Conservation (phyloP, 1,284 basidiomycete species). For the Fomitopsis pinicola region DNA sequence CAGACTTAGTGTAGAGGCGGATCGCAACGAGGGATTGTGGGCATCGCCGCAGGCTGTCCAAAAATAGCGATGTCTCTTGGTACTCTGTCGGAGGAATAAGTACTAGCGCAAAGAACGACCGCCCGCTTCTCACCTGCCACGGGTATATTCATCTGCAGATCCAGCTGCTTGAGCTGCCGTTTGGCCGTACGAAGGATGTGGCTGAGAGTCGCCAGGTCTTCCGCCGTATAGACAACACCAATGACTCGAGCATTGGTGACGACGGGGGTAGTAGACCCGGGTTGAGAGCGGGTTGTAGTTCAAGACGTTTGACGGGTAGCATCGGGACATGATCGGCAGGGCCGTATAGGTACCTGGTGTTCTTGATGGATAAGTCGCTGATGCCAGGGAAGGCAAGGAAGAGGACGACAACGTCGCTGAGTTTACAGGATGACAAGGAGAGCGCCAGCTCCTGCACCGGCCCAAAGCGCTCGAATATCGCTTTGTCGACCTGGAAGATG, state of each 20-base stretch:
- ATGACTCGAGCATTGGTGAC: neutral
- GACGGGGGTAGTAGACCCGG: neutral
- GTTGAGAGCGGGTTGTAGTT: neutral
- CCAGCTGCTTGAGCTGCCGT: neutral
- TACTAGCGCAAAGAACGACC: neutral
- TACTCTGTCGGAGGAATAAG: neutral
- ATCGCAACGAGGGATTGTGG: neutral
- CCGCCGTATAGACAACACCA: neutral
- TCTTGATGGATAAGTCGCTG: conserved; percentile 2
- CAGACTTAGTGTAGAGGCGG: neutral
- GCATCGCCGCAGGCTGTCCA: neutral
- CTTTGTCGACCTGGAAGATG: neutral
- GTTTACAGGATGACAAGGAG: neutral
- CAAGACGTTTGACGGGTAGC: neutral
- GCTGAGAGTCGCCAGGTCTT: neutral
- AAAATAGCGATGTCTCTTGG: neutral
- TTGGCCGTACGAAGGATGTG: neutral
- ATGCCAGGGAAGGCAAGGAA: neutral
- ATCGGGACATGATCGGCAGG: neutral
- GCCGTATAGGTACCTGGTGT: neutral
- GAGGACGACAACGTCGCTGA: neutral
- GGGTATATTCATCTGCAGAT: neutral
- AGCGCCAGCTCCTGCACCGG: neutral
- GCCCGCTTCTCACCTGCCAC: neutral
- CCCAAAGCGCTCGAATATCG: neutral